Evolutionary conservation across 352 stramenopile genomes (phyloP).

Genomic region (Thraustochytrium sp.): DNA sequence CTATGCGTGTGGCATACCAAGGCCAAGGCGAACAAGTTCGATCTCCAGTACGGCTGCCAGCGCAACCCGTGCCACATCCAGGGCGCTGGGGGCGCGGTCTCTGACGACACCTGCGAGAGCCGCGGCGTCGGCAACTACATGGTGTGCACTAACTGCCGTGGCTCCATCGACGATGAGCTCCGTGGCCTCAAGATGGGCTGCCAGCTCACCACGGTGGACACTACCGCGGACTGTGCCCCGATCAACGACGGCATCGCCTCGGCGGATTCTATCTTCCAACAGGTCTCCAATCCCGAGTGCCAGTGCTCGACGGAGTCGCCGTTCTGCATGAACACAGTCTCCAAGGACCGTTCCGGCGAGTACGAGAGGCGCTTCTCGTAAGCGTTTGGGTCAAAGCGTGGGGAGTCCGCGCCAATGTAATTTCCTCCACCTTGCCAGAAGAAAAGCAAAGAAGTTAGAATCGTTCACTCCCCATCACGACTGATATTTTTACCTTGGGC

Average conservation of each 20-base stretch:
- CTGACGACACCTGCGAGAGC: constrained; percentile 6
- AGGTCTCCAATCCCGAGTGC: background rate
- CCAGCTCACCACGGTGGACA: constrained; percentile 6
- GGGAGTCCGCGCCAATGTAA: no score
- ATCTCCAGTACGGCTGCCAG: constrained; percentile 25
- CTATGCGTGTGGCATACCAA: constrained; percentile 33
- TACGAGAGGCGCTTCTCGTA: background rate
- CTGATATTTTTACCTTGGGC: no score
- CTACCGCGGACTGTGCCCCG: background rate
- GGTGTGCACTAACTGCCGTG: constrained; percentile 29
- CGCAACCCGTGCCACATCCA: constrained; percentile 31
- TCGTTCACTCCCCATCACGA: background rate
- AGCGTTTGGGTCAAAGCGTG: no score
- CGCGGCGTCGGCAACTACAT: background rate
- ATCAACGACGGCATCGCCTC: background rate
- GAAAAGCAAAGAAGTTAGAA: background rate
- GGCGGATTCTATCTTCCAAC: background rate
- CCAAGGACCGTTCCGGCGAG: background rate
- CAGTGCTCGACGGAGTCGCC: constrained; percentile 28
- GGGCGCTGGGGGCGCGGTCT: background rate
- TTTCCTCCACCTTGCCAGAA: background rate
- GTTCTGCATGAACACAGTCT: background rate
- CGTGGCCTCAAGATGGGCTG: constrained; percentile 15
- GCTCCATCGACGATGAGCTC: background rate
- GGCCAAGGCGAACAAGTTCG: background rate